Base-by-base conservation (phyloP, 2,329 filamentous ascomycete species). In the Colletotrichum limetticola region DNA sequence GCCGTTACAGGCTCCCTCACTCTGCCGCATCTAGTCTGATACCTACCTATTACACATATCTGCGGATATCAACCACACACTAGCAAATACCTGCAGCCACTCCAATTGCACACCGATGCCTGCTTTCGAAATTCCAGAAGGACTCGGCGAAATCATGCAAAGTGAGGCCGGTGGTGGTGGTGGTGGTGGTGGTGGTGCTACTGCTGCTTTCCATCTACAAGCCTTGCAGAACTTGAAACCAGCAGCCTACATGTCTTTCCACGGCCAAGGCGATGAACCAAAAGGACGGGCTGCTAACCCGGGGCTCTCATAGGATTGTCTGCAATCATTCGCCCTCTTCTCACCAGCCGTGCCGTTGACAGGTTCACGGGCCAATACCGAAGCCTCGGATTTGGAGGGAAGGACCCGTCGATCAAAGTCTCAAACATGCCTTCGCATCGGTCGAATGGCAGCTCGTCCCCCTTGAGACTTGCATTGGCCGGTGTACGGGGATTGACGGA, bases 401-500 rank as follows among this genome's bases (percentile, higher is more conserved):
- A 76, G 74, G 75, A 73, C 75, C 74, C 61, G 75, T 66, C 75
- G 74, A 78, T 76, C 76, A 68, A 35, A 30, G 75, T 72, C 68
- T 66, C 67, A 75, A 62, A 62, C 70, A 61, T 69, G 71, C 74
- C 57, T 70, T 57, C 55, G 14, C 66, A 57, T 71, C 63, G 58
- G 67, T 69, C 68, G 68, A 67, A 64, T 63, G 66, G 74, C 35
- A 70, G 46, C 52, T 24, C 72, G 26, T 52, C 57, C 6, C 35
- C 42, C 42, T 24, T 57, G 63, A 74, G 62, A 74, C 74, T 63
- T 75, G 71, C 74, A 74, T 68, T 68, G 72, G 69, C 57, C 37
- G 56, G 59, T 62, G 71, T 72, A 74, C 68, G 71, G 67, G 61
- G 46, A 35, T 49, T 24, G 46, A 53, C 32, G 60, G 66, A 26